phyloP scores from a whole-genome alignment of 352 stramenopile genomes.

The Globisporangium radiosum region DNA sequence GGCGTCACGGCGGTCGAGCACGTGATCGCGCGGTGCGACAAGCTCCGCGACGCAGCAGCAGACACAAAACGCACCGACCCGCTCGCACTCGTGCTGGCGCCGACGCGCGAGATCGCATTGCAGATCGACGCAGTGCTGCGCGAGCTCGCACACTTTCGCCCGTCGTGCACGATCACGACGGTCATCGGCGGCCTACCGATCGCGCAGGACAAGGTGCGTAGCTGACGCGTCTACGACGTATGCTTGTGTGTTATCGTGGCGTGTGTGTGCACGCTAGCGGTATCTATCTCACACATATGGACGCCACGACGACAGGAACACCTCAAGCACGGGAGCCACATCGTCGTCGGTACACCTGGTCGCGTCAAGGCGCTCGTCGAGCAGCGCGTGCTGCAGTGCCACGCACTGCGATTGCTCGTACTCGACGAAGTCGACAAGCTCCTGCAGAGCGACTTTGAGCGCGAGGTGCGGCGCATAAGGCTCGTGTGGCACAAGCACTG shows the following conservation, averaged over 20 bases:
- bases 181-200: slow-evolving; percentile 63
- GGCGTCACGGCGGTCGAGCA: slow-evolving; percentile 59
- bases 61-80: slow-evolving; percentile 14
- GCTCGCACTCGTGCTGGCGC: slow-evolving; percentile 56
- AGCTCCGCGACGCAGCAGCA: background rate
- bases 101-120: slow-evolving; percentile 69
- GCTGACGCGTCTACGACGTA: too few species aligned
- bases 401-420: slow-evolving; percentile 51
- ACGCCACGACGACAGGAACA: slow-evolving; percentile 10
- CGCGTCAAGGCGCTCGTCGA: slow-evolving; percentile 67
- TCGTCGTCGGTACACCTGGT: slow-evolving; percentile 68
- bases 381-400: slow-evolving; percentile 36
- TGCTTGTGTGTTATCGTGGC: background rate
- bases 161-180: slow-evolving; percentile 29
- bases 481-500: background rate
- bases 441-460: slow-evolving; percentile 53
- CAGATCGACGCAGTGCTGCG: slow-evolving; percentile 68
- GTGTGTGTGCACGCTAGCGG: too few species aligned
- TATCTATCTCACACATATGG: background rate
- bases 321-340: slow-evolving; percentile 40
- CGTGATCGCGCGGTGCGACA: slow-evolving; percentile 25
- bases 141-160: slow-evolving; percentile 37
- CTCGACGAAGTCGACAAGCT: slow-evolving; percentile 84
- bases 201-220: slow-evolving; percentile 43
- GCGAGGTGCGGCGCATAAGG: slow-evolving; percentile 26